Percentiles rank a stretch among this genome's conserved stretches.
Evolutionary conservation across 2,329 filamentous ascomycete species (phyloP).

Genomic region (Emergomyces pasteurianus): DNA sequence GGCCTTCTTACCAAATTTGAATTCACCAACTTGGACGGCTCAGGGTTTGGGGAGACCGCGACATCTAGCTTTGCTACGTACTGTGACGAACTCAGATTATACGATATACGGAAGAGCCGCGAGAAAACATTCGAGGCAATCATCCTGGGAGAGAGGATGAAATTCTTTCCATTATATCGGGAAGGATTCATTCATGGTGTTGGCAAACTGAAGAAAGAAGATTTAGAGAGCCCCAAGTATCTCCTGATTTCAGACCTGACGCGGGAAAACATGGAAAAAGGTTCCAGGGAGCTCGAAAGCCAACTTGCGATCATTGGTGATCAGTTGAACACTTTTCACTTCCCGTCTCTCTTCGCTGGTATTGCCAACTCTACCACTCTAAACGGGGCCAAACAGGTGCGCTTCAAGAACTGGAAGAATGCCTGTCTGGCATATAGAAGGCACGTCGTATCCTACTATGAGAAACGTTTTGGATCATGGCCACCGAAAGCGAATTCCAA

Average conservation of each 20-base stretch:
- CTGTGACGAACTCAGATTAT: conserved; percentile 62
- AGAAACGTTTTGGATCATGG: conserved; percentile 60
- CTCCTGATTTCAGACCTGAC: conserved; percentile 58
- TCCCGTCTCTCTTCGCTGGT: conserved; percentile 78
- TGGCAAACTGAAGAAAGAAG: conserved; percentile 66
- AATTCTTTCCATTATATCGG: conserved; percentile 69
- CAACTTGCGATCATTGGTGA: conserved; percentile 58
- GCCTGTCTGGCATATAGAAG: conserved; percentile 64
- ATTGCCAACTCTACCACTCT: conserved; percentile 72
- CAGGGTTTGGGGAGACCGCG: conserved; percentile 51
- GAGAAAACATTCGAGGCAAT: conserved; percentile 85
- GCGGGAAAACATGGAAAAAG: conserved; percentile 66
- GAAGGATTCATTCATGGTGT: conserved; percentile 87
- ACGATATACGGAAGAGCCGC: conserved; percentile 67
- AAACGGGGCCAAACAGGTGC: conserved; percentile 62
- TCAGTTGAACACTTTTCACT: conserved; percentile 79
- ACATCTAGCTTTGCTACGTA: conserved; percentile 44
- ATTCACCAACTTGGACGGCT: conserved; percentile 51
- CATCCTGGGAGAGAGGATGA: conserved; percentile 79
- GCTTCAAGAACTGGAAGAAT: conserved; percentile 72
- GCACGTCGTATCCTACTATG: conserved; percentile 60
- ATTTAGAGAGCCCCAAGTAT: conserved; percentile 57
- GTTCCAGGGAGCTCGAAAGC: conserved; percentile 65
- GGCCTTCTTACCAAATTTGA: conserved; percentile 45
- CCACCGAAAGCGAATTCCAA: conserved; percentile 84